Percentiles rank a stretch among this genome's conserved stretches.
Evolutionary conservation across 140 eudicot genomes (phyloP).

Genomic region (Erigeron philadelphicus): DNA sequence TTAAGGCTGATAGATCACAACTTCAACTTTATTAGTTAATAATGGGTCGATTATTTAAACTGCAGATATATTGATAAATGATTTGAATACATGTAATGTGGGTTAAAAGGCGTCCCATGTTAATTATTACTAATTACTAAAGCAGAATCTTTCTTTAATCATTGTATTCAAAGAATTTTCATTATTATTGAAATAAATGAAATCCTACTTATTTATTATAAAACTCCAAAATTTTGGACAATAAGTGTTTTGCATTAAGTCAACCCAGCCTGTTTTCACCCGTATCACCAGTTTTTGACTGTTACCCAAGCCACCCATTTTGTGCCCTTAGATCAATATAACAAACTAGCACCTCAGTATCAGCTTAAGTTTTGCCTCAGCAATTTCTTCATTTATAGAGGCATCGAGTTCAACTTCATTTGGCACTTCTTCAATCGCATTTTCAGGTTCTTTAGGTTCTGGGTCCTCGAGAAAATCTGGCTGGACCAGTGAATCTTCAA

Average conservation of each 20-base stretch:
- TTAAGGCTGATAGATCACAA: background rate
- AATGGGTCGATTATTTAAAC: background rate
- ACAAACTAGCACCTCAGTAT: constrained; percentile 50
- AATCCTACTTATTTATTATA: no score
- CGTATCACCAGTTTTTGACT: background rate
- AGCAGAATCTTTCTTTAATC: background rate
- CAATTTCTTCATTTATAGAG: constrained; percentile 58
- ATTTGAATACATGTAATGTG: background rate
- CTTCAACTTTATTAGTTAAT: background rate
- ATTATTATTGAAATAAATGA: background rate
- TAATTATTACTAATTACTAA: background rate
- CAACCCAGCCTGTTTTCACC: background rate
- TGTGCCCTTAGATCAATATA: constrained; percentile 7
- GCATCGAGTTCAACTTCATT: constrained; percentile 31
- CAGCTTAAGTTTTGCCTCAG: constrained; percentile 66
- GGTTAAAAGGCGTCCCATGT: background rate
- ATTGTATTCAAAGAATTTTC: background rate
- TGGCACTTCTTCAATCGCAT: constrained; percentile 30
- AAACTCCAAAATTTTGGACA: background rate
- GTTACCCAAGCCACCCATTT: background rate
- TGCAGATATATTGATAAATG: background rate
- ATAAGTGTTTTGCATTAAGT: background rate
- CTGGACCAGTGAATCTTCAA: constrained; percentile 21
- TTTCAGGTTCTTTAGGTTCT: constrained; percentile 37
- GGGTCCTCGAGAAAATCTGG: constrained; percentile 30